A percentile compares a stretch with the other conserved stretches of the same genome.
Evolutionary conservation across 2,329 filamentous ascomycete genomes (phyloP).

Genomic region (Colletotrichum australisinense): DNA sequence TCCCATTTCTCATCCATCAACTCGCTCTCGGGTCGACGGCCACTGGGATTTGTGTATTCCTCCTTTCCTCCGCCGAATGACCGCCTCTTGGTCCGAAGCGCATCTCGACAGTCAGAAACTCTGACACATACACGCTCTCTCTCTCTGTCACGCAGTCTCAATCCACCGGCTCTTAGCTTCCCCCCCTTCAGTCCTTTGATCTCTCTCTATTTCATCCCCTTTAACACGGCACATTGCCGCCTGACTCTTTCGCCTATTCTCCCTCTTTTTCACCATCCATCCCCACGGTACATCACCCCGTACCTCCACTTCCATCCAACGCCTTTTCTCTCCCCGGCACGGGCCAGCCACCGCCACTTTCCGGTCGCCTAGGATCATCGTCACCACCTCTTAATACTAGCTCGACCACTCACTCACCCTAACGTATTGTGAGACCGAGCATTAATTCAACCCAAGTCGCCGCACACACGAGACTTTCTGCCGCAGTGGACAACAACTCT

Average conservation of each 20-base stretch:
- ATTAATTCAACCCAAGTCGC: not conserved
- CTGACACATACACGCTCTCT: not conserved
- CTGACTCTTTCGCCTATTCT: not conserved
- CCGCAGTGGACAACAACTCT: not conserved
- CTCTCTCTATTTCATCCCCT: slow-evolving; percentile 3
- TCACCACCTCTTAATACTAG: not conserved
- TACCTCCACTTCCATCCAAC: slow-evolving; percentile 11
- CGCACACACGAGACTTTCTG: not conserved
- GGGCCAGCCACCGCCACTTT: slow-evolving; percentile 31
- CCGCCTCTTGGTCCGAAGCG: slow-evolving; percentile 10
- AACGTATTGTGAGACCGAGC: not conserved
- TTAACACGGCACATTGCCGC: not conserved
- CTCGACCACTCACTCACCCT: not conserved
- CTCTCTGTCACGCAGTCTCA: not conserved
- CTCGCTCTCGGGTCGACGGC: slow-evolving; percentile 1
- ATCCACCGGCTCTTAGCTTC: not conserved
- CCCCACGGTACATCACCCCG: slow-evolving; percentile 2
- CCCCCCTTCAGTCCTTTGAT: not conserved
- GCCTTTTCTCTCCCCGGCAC: slow-evolving; percentile 23
- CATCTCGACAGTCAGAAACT: not conserved
- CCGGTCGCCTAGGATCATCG: slow-evolving; percentile 22
- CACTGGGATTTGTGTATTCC: slow-evolving; percentile 2
- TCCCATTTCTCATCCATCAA: not conserved
- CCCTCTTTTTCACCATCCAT: not conserved
- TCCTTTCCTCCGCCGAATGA: slow-evolving; percentile 20